phyloP scores from a whole-genome alignment of 345 rosid species.

The Turnera subulata region DNA sequence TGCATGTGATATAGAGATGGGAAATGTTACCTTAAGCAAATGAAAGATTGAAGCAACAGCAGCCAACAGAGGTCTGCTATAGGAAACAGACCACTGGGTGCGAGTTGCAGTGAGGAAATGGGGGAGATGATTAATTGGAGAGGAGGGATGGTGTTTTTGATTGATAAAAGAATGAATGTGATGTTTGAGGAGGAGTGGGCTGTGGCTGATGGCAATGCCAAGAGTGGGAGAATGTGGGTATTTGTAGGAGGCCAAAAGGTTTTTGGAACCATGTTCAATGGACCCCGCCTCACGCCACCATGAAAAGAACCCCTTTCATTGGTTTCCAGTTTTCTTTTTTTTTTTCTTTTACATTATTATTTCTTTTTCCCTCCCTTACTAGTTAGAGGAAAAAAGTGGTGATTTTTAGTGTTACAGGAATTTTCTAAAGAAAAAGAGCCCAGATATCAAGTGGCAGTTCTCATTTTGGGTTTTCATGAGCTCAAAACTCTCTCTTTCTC shows the following conservation, averaged over 20 bases:
- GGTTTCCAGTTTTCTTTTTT: no score
- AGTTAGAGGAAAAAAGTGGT: no score
- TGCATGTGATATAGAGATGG: background rate
- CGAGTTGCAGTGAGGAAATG: constrained; percentile 20
- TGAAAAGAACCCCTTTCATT: constrained; percentile 22
- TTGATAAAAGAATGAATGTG: background rate
- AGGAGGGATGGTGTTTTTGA: background rate
- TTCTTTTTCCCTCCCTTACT: no score
- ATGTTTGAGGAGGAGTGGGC: background rate
- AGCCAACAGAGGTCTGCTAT: constrained; percentile 35
- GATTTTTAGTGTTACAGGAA: no score
- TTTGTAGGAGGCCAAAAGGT: constrained; percentile 39
- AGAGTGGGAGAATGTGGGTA: constrained; percentile 32
- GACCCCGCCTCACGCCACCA: constrained; percentile 44
- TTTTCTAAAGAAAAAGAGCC: no score
- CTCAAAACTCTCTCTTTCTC: no score
- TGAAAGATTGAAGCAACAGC: constrained; percentile 30
- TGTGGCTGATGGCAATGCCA: constrained; percentile 26
- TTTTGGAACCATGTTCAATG: constrained; percentile 54
- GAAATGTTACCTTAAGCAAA: no score
- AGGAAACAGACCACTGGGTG: constrained; percentile 51
- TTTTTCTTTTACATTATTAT: no score
- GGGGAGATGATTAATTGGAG: background rate
- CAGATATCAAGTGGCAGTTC: no score
- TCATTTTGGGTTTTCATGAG: no score